Evolutionary conservation across 176 grass and related monocot species (phyloP).

Genomic region (Juncus effusus): DNA sequence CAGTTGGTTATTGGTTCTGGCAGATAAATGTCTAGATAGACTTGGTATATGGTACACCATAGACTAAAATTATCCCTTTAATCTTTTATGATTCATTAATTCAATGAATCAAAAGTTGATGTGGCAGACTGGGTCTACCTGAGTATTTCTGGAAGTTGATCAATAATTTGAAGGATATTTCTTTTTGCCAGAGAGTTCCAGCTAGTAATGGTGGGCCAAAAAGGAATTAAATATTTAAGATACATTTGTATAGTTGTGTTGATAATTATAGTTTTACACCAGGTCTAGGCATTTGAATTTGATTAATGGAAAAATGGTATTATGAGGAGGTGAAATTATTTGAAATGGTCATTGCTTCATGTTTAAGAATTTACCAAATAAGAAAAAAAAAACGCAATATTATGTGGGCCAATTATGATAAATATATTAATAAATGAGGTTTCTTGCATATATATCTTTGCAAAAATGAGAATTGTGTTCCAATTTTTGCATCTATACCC

Average conservation of each 20-base stretch:
- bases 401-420: too few species aligned
- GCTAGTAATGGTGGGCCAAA: neutral
- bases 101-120: neutral
- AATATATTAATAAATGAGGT: too few species aligned
- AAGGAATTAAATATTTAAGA: neutral
- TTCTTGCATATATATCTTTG: too few species aligned
- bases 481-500: too few species aligned
- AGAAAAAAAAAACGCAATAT: too few species aligned
- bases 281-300: neutral
- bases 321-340: neutral
- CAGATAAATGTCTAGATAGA: neutral
- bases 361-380: too few species aligned
- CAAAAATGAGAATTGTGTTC: too few species aligned
- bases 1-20: conserved; percentile 22
- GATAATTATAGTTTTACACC: conserved; percentile 7
- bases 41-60: neutral
- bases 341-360: too few species aligned
- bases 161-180: neutral
- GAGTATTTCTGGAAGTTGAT: neutral
- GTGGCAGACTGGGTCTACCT: conserved; percentile 21
- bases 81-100: neutral
- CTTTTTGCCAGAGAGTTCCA: conserved; percentile 4
- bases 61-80: neutral
- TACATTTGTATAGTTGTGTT: neutral
- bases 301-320: neutral